Percentiles rank a stretch among this genome's conserved stretches.
Evolutionary conservation across 768 basidiomycete genomes (phyloP).

Genomic region (Pleurotus platypus): DNA sequence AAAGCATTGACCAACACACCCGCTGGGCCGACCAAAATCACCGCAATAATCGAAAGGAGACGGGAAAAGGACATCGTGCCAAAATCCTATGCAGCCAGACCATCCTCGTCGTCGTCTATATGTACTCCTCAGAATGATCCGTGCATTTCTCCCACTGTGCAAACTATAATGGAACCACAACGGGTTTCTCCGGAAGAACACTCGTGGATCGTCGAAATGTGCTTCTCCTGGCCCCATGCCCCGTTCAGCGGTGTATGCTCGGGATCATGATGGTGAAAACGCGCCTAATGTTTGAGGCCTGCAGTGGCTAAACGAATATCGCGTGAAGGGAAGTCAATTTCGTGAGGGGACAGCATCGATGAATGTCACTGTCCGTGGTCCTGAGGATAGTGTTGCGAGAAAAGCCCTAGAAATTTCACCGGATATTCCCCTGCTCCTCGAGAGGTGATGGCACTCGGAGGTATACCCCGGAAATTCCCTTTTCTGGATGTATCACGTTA

Average conservation of each 20-base stretch:
- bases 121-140: slow-evolving; percentile 1
- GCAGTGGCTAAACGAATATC: too few species aligned
- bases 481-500: too few species aligned
- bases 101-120: not conserved
- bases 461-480: too few species aligned
- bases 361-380: too few species aligned
- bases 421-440: too few species aligned
- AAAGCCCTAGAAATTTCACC: too few species aligned
- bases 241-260: slow-evolving; percentile 3
- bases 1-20: slow-evolving; percentile 22
- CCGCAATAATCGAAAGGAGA: not conserved
- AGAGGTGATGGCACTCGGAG: too few species aligned
- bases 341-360: too few species aligned
- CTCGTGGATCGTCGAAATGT: not conserved
- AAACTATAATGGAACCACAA: not conserved
- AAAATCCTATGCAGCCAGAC: not conserved
- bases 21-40: slow-evolving; percentile 14
- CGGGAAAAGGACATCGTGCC: not conserved
- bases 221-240: not conserved
- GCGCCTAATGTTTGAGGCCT: too few species aligned
- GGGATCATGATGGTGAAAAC: not conserved
- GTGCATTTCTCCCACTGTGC: not conserved
- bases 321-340: too few species aligned
- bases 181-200: too few species aligned
- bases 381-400: too few species aligned